Evolutionary conservation across 2,329 filamentous ascomycete genomes (phyloP), one percentile per base, ranked within the genome.

Genomic region (Aspergillus uvarum): DNA sequence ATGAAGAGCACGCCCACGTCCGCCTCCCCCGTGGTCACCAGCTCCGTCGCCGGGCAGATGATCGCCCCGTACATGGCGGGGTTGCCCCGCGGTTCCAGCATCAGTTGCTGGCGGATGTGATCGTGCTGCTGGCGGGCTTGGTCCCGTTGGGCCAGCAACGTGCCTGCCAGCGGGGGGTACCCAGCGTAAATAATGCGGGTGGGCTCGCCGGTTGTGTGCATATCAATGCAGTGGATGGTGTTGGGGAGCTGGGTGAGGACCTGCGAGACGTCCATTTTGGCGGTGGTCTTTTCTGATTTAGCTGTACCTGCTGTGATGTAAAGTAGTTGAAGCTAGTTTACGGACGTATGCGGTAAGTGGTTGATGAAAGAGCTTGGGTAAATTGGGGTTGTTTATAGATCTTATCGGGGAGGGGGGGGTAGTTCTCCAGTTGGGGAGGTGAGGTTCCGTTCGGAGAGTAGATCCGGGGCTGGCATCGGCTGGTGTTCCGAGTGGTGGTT

Each of bases 41-140:
- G 70, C 65, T 81, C 80, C 4, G 80, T 81, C 21, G 76, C 71
- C 0, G 67, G 74, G 1, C 69, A 64, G 48, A 83, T 69, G 26
- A 83, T 74, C 5, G 80, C 81, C 2, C 81, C 81, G 60, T 83
- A 83, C 81, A 83, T 83, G 59, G 81, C 81, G 14, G 71, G 70
- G 63, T 83, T 81, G 14, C 81, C 81, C 35, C 80, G 76, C 5
- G 81, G 81, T 60, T 83, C 81, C 4, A 78, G 71, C 66, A 82
- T 78, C 12, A 82, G 65, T 4, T 72, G 68, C 8, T 68, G 68
- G 1, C 80, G 79, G 59, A 82, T 65, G 26, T 78, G 67, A 62
- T 81, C 77, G 44, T 77, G 65, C 6, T 79, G 60, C 5, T 66
- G 31, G 51, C 73, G 72, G 5, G 77, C 75, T 63, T 79, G 69